Evolutionary conservation across 169 alveolate genomes (phyloP).

Genomic region (Cryptosporidium sp.): DNA sequence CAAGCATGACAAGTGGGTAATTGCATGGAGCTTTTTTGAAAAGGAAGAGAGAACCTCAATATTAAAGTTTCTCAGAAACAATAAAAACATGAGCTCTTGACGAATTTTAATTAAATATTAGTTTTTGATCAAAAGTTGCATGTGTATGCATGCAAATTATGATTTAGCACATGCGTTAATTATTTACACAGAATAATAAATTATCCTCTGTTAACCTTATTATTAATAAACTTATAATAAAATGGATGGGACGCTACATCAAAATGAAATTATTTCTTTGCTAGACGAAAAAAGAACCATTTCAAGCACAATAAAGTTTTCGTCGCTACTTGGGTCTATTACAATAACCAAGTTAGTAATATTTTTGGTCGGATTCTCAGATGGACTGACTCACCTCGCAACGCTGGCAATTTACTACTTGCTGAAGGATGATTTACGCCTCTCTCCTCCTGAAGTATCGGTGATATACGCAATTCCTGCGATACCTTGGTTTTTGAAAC

Average conservation of each 20-base stretch:
- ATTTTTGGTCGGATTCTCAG: constrained; percentile 90
- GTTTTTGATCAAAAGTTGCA: not conserved
- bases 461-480: constrained; percentile 87
- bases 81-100: not conserved
- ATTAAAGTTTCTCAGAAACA: constrained; percentile 41
- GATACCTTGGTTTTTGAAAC: constrained; percentile 87
- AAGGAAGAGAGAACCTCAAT: constrained; percentile 51
- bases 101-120: not conserved
- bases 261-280: constrained; percentile 59
- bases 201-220: not conserved
- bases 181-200: too few relatives aligned
- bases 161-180: not conserved
- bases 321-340: constrained; percentile 35
- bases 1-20: constrained; percentile 45
- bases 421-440: constrained; percentile 86
- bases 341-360: constrained; percentile 57
- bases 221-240: not conserved
- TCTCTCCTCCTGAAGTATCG: constrained; percentile 82
- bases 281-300: constrained; percentile 55
- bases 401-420: constrained; percentile 88
- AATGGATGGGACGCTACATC: constrained; percentile 48
- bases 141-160: constrained; percentile 28
- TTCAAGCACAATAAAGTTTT: constrained; percentile 18
- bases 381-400: constrained; percentile 90
- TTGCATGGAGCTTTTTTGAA: constrained; percentile 73